phyloP scores from a whole-genome alignment of 2,329 filamentous ascomycete genomes.

The Amphichorda felina region DNA sequence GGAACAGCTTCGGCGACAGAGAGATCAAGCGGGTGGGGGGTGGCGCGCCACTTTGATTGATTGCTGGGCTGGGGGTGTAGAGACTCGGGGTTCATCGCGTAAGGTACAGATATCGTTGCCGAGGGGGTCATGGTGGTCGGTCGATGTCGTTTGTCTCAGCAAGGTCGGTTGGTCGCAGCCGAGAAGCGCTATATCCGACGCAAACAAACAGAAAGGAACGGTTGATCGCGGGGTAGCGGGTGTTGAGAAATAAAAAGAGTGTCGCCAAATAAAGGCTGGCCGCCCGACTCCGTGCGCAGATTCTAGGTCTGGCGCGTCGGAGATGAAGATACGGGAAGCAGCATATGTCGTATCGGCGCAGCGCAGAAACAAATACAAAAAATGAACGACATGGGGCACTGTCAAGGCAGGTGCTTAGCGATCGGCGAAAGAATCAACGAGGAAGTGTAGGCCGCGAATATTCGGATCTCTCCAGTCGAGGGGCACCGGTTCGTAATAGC shows the following conservation, averaged over 20 bases:
- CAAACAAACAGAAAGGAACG: neutral
- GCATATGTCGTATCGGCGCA: neutral
- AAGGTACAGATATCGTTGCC: neutral
- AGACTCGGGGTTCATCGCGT: neutral
- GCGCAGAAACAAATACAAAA: neutral
- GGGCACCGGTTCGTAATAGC: too few species aligned
- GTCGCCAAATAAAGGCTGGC: neutral
- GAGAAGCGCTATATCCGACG: neutral
- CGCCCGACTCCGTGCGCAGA: neutral
- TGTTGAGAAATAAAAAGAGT: neutral
- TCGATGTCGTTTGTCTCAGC: neutral
- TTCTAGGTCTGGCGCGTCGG: neutral
- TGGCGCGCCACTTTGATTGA: neutral
- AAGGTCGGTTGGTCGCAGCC: neutral
- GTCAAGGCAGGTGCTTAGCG: too few species aligned
- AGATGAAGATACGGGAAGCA: neutral
- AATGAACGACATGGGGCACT: too few species aligned
- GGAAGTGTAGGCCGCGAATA: too few species aligned
- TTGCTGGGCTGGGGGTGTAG: neutral
- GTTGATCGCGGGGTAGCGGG: neutral
- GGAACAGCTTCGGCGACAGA: slow-evolving; percentile 1
- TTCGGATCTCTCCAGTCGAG: too few species aligned
- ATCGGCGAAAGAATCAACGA: too few species aligned
- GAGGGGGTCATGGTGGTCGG: neutral
- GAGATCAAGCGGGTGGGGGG: slow-evolving; percentile 6